phyloP scores from a whole-genome alignment of 2,329 filamentous ascomycete genomes.

The Cladorrhinum sp. region DNA sequence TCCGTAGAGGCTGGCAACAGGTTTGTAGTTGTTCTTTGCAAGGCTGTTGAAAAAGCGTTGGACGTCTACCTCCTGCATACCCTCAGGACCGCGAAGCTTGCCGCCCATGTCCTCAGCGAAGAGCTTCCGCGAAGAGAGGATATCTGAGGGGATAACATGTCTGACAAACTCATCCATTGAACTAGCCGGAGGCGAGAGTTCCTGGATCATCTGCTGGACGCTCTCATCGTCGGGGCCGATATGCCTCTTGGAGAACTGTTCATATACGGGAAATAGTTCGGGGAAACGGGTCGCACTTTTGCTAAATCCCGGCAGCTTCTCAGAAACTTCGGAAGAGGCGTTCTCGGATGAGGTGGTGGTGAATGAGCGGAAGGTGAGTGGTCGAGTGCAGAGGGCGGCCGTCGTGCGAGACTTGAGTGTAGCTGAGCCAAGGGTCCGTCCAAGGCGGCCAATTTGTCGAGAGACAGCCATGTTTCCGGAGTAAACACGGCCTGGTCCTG shows the following conservation, averaged over 20 bases:
- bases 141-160: conserved; percentile 77
- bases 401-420: conserved; percentile 16
- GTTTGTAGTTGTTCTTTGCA: conserved; percentile 59
- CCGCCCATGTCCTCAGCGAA: conserved; percentile 48
- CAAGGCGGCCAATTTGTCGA: conserved; percentile 24
- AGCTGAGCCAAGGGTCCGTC: conserved; percentile 20
- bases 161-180: conserved; percentile 79
- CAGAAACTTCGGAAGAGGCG: not conserved
- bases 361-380: not conserved
- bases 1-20: conserved; percentile 34
- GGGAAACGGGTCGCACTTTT: conserved; percentile 12
- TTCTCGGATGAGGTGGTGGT: not conserved
- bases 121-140: conserved; percentile 65
- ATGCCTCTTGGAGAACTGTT: conserved; percentile 76
- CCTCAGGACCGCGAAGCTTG: not conserved
- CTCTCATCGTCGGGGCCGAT: conserved; percentile 76
- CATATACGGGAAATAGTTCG: conserved; percentile 37
- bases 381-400: conserved; percentile 6
- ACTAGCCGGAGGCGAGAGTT: conserved; percentile 68
- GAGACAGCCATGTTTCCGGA: conserved; percentile 18
- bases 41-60: conserved; percentile 27
- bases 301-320: not conserved
- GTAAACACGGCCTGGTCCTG: not conserved
- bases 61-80: not conserved
- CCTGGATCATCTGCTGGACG: conserved; percentile 73